Evolutionary conservation across 352 stramenopile species (phyloP).

Genomic region (Pythium inflatum): DNA sequence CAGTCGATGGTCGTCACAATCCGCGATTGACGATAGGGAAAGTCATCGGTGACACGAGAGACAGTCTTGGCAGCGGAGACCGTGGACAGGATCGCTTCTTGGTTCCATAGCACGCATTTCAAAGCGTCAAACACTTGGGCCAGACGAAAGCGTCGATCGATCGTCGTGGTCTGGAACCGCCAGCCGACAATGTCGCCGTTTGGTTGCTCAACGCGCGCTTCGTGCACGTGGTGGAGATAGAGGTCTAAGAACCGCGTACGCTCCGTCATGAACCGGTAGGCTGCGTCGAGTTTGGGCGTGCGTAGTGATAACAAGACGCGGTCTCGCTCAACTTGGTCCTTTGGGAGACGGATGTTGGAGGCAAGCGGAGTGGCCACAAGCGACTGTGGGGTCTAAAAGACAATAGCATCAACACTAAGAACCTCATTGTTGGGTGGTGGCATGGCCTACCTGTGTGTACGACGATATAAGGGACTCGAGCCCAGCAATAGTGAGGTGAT

Average conservation of each 20-base stretch:
- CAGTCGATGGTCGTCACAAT: background rate
- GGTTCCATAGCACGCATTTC: background rate
- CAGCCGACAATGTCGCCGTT: background rate
- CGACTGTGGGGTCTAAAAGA: too few relatives aligned
- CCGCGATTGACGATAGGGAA: background rate
- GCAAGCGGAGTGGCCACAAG: too few relatives aligned
- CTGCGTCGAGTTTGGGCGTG: background rate
- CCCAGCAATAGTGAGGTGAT: constrained; percentile 1
- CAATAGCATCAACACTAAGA: too few relatives aligned
- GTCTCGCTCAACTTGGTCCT: background rate
- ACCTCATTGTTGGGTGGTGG: too few relatives aligned
- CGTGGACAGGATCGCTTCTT: background rate
- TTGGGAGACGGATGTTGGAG: constrained; percentile 9
- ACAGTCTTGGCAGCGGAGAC: too few relatives aligned
- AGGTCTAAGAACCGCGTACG: constrained; percentile 10
- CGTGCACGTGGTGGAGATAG: background rate
- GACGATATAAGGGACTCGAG: background rate
- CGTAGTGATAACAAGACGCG: background rate
- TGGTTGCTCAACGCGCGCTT: background rate
- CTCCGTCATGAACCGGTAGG: constrained; percentile 15
- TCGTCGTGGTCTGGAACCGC: background rate
- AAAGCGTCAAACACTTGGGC: constrained; percentile 10
- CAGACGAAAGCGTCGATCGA: constrained; percentile 2
- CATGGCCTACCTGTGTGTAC: constrained; percentile 2
- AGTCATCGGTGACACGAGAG: background rate